A percentile compares a stretch with the other conserved stretches of the same genome.
Conservation (phyloP, 345 rosid genomes). For the Rubroshorea leprosula region DNA sequence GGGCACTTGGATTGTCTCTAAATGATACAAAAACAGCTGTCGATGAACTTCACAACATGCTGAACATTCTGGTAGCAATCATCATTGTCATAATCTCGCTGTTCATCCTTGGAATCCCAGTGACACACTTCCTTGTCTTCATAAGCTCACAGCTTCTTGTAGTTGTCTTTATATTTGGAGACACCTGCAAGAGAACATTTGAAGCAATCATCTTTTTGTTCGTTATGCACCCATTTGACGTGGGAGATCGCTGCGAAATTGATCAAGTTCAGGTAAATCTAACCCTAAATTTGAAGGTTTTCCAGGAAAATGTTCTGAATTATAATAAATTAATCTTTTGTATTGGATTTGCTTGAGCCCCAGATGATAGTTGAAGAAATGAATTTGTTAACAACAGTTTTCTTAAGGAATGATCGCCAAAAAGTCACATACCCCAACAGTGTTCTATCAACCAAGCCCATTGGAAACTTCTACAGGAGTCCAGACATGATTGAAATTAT, state of each 20-base stretch:
- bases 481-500: slow-evolving; percentile 40
- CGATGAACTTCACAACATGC: slow-evolving; percentile 45
- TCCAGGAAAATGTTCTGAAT: neutral
- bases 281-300: neutral
- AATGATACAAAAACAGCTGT: slow-evolving; percentile 52
- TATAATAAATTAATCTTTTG: neutral
- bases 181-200: slow-evolving; percentile 45
- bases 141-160: slow-evolving; percentile 46
- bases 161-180: slow-evolving; percentile 41
- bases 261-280: slow-evolving; percentile 40
- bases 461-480: slow-evolving; percentile 43
- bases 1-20: slow-evolving; percentile 41
- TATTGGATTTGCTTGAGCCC: slow-evolving; percentile 1
- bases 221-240: slow-evolving; percentile 49
- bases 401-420: slow-evolving; percentile 34
- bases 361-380: slow-evolving; percentile 54
- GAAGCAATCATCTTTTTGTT: slow-evolving; percentile 52
- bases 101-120: slow-evolving; percentile 40
- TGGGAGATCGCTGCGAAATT: slow-evolving; percentile 47
- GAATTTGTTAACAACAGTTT: slow-evolving; percentile 50
- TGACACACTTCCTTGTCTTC: slow-evolving; percentile 41
- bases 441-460: slow-evolving; percentile 38
- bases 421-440: slow-evolving; percentile 42
- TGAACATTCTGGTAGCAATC: slow-evolving; percentile 30
- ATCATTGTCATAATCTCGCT: slow-evolving; percentile 39